phyloP scores from a whole-genome alignment of 345 rosid species.

The Fremontodendron californicum region DNA sequence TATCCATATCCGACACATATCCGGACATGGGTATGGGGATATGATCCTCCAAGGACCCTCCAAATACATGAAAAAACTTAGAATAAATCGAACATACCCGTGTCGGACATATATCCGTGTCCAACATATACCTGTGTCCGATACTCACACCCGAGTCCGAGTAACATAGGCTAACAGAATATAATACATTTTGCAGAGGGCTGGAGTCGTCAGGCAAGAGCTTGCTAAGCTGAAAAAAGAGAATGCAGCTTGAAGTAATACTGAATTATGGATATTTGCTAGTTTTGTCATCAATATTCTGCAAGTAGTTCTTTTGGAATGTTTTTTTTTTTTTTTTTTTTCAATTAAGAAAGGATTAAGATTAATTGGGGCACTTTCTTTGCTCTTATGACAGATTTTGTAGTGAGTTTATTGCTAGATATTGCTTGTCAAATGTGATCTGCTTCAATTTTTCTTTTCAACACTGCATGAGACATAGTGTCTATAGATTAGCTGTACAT shows the following conservation, averaged over 20 bases:
- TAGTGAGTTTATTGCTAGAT: neutral
- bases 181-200: conserved; percentile 34
- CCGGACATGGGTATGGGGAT: too few relatives aligned
- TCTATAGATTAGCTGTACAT: neutral
- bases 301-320: conserved; percentile 7
- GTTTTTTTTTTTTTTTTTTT: conserved; percentile 6
- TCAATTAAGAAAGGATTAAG: neutral
- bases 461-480: too few relatives aligned
- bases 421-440: neutral
- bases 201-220: conserved; percentile 57
- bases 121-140: too few relatives aligned
- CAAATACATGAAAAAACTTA: too few relatives aligned
- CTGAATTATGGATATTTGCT: conserved; percentile 5
- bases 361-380: neutral
- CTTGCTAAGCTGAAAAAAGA: conserved; percentile 53
- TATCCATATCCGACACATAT: too few relatives aligned
- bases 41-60: too few relatives aligned
- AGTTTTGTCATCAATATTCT: conserved; percentile 15
- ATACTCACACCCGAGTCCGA: too few relatives aligned
- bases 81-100: too few relatives aligned
- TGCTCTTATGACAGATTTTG: neutral
- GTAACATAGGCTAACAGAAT: neutral
- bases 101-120: too few relatives aligned
- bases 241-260: conserved; percentile 23
- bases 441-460: neutral